Evolutionary conservation across 192 early-diverging fungal genomes (phyloP), one percentile per base, ranked within the genome.

Genomic region (Funneliformis mosseae): DNA sequence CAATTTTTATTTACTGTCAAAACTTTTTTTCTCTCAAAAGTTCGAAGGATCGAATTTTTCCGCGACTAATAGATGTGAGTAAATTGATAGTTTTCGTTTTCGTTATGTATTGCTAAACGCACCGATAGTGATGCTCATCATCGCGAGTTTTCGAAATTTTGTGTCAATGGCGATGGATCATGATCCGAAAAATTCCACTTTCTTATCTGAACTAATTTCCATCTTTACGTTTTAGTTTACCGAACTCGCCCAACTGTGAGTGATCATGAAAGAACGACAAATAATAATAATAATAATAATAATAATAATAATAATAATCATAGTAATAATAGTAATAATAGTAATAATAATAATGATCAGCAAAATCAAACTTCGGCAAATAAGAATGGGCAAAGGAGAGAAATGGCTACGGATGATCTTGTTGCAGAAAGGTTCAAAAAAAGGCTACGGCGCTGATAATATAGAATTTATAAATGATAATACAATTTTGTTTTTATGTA

Each of bases 401-500:
- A 92, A 28, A 94, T 91, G 91, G 96, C 96, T 5, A 96, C 92
- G 9, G 96, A 97, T 83, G 95, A 96, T 42, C 80, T 91, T 28
- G 93, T 92, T 0, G 90, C 94, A 80, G 93, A 95, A 81, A 86
- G 94, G 71, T 97, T 97, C 73, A 95, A 94, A 76, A 96, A 96
- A 83, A 88, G 93, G 21, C 92, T 93, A 88, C 84, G 94, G n/a
- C 86, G 90, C 71, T 93, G 84, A 84, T 25, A 46, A 25, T 14
- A 4, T 23, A 55, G 16, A 55, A 28, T 69, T 27, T 21, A 2
- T 18, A 68, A 33, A 3, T 33, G 33, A 33, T 33, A 33, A 33
- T 33, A 33, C 33, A 33, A 33, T 33, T 33, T 33, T 33, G 33
- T 3, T 33, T 33, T 33, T 33, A 33, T 33, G 3, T 33, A 33